Evolutionary conservation across 352 stramenopile genomes (phyloP), one percentile per base, ranked within the genome.

Genomic region (Pythium phragmitis): DNA sequence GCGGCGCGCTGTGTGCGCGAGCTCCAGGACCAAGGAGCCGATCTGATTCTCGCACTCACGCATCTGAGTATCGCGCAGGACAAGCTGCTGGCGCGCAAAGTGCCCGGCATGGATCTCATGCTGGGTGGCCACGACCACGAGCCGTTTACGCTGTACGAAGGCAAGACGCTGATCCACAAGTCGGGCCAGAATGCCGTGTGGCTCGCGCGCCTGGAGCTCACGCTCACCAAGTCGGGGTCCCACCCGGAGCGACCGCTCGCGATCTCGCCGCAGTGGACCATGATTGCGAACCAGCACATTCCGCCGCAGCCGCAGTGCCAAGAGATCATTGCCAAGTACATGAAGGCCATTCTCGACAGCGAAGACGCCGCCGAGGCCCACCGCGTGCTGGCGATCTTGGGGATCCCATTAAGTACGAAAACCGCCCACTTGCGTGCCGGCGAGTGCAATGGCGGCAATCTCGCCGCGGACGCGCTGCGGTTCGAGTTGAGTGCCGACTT

Each of bases 121-220:
- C 74, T 98, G 19, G 92, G 92, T 14, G 91, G 92, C 12, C 92
- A 98, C 67, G 92, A 98, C 65, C 92, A 98, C 65, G 88, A 97
- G 42, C 88, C 88, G 0, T 88, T 96, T 54, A 91, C 90, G 45
- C 58, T 92, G 51, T 89, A 93, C 49, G 74, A 92, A 63, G 68
- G 81, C 59, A 77, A 88, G 26, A 94, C 88, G 1, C 78, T 97
- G 39, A 88, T 97, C 36, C 91, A 96, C 79, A 97, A 97, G 65
- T 95, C 83, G 39, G 89, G 89, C 8, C 86, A 94, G 63, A 94
- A 96, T 58, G 86, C 79, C 7, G 87, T 93, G 33, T 97, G 88
- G 88, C 74, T 97, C 33, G 89, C 76, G 0, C 81, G 74, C 13
- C 76, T 97, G 28, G 80, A 96, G 55, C 80, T 96, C 54, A 70